These are phyloP conservation scores for Taxillus chinensis DNA, from an alignment of 164 flowering plant genomes.

Conservation along the genomic window DNA sequence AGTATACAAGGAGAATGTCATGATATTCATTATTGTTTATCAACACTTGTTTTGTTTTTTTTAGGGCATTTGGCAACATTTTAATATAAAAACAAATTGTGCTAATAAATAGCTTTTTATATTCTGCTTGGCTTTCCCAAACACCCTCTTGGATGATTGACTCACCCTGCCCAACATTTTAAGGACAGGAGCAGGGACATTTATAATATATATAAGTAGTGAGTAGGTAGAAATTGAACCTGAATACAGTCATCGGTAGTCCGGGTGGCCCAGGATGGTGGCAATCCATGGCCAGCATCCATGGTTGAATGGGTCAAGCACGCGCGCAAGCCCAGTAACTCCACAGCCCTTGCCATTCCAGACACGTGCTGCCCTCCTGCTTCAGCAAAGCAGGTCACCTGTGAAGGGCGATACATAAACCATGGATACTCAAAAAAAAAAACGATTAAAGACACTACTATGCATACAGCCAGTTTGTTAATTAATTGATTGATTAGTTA, in stretches of 20 bases:
- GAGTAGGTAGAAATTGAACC: conserved; percentile 23
- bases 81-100: too few relatives aligned
- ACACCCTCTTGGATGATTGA: too few relatives aligned
- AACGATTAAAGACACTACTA: background rate
- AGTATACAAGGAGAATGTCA: too few relatives aligned
- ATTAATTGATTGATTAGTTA: conserved; percentile 16
- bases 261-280: conserved; percentile 47
- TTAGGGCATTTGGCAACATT: too few relatives aligned
- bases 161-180: too few relatives aligned
- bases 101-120: too few relatives aligned
- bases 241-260: conserved; percentile 70
- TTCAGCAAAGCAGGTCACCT: conserved; percentile 97
- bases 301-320: conserved; percentile 69
- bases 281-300: conserved; percentile 83
- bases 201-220: too few relatives aligned
- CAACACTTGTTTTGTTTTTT: too few relatives aligned
- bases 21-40: too few relatives aligned
- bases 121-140: too few relatives aligned
- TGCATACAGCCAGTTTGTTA: too few relatives aligned
- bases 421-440: background rate
- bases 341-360: conserved; percentile 85
- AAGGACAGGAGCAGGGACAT: too few relatives aligned
- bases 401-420: background rate
- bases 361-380: conserved; percentile 94
- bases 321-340: conserved; percentile 68